A percentile compares a stretch with the other conserved stretches of the same genome.
Conservation (phyloP, 331 rosid species). For the Spiraea crenata region DNA sequence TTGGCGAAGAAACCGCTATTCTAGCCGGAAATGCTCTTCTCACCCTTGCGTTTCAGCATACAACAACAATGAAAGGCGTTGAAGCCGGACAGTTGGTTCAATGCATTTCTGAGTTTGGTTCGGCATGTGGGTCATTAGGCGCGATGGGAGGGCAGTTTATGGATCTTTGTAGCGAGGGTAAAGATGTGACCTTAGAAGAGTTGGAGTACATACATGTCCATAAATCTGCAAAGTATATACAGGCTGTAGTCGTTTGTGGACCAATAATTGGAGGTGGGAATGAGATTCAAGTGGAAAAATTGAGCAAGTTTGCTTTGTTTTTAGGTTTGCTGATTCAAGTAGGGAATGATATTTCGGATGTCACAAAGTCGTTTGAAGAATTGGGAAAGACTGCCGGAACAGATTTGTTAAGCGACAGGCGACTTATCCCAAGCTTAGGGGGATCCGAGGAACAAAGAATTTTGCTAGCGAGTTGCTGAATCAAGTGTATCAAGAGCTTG, state of each 20-base stretch:
- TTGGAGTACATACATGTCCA: conserved; percentile 37
- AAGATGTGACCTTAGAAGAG: conserved; percentile 24
- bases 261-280: conserved; percentile 39
- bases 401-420: conserved; percentile 35
- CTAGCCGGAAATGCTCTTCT: conserved; percentile 36
- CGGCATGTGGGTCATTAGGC: conserved; percentile 36
- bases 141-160: conserved; percentile 37
- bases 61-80: conserved; percentile 22
- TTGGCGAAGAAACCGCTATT: conserved; percentile 32
- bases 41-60: conserved; percentile 31
- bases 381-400: conserved; percentile 31
- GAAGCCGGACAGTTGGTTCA: conserved; percentile 19
- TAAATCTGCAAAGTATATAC: conserved; percentile 32
- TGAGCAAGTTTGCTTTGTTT: conserved; percentile 35
- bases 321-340: conserved; percentile 45
- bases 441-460: conserved; percentile 27
- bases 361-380: background rate
- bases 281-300: conserved; percentile 19
- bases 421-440: conserved; percentile 41
- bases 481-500: too few species aligned
- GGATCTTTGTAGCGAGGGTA: conserved; percentile 30
- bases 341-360: conserved; percentile 25
- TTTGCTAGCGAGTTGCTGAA: too few species aligned
- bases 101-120: conserved; percentile 34
- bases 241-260: conserved; percentile 37